A percentile compares a stretch with the other conserved stretches of the same genome.
Evolutionary conservation across 179 eudicot species (phyloP).

Genomic region (Vitellaria paradoxa): DNA sequence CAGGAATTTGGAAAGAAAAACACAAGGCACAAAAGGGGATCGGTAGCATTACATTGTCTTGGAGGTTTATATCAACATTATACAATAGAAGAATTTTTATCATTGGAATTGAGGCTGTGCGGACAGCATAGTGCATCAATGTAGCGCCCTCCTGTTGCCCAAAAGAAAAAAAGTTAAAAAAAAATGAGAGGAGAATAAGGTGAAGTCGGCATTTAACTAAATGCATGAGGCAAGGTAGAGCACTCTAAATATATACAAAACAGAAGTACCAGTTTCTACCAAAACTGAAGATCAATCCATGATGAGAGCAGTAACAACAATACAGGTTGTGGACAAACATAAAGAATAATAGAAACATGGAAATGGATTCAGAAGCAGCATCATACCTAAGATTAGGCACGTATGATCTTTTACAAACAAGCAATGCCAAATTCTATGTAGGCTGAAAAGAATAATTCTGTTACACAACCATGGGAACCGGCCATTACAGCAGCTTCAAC

Average conservation of each 20-base stretch:
- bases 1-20: slow-evolving; percentile 3
- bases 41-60: slow-evolving; percentile 62
- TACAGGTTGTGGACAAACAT: background rate
- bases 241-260: background rate
- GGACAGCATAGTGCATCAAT: slow-evolving; percentile 92
- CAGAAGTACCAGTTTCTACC: background rate
- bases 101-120: slow-evolving; percentile 66
- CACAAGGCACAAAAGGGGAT: background rate
- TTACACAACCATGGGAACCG: too few relatives aligned
- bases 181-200: background rate
- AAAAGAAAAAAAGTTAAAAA: slow-evolving; percentile 2
- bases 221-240: background rate
- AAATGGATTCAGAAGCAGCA: background rate
- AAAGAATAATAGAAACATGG: background rate
- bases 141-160: slow-evolving; percentile 83
- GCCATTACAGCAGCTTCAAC: too few relatives aligned
- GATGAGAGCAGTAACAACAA: background rate
- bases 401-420: background rate
- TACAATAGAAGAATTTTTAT: slow-evolving; percentile 76
- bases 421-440: background rate
- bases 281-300: background rate
- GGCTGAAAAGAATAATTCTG: background rate
- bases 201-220: background rate
- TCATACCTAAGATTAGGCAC: background rate
- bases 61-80: slow-evolving; percentile 79